Evolutionary conservation across 2,329 filamentous ascomycete genomes (phyloP), one percentile per base, ranked within the genome.

Genomic region (Exophiala dermatitidis): DNA sequence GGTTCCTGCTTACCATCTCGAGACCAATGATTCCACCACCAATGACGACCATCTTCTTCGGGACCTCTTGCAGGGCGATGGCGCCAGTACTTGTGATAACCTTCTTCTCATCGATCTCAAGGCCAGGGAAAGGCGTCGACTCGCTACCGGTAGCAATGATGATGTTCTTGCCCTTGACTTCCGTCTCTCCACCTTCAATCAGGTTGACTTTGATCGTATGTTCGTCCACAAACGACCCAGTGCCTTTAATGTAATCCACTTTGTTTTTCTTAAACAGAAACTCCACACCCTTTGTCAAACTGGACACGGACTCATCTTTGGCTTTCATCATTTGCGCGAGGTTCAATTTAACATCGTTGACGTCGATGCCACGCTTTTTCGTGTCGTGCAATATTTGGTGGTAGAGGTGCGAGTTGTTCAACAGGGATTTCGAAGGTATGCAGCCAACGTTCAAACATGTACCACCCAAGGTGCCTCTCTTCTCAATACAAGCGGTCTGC

Each of bases 231-330:
- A 97, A 95, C 44, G 88, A 80, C 63, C 86, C 91, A 48, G 88
- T 83, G 64, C 93, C 93, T 79, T 96, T 96, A 76, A 97, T 80
- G 74, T 97, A 98, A 71, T 97, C 90, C 63, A 96, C 93, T 60
- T 89, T 88, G 77, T 98, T 98, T 82, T 98, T 97, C 84, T 97
- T 97, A 76, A 98, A 86, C 60, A 98, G 79, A 71, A 91, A 98
- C 74, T 98, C 93, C 62, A 98, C 87, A 71, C 93, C 93, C 79
- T 97, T 97, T 62, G 93, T 98, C 63, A 98, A 77, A 46, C 90
- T 83, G 38, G 77, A 73, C 59, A 98, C 93, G 48, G 93, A 94
- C 34, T 83, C 86, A 48, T 98, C 91, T 78, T 98, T 98, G 56
- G 93, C 90, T 78, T 96, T 95, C 90, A 98, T 96, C 83, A 98